Evolutionary conservation across 2,329 filamentous ascomycete genomes (phyloP).

Genomic region (Ascochyta rabiei): DNA sequence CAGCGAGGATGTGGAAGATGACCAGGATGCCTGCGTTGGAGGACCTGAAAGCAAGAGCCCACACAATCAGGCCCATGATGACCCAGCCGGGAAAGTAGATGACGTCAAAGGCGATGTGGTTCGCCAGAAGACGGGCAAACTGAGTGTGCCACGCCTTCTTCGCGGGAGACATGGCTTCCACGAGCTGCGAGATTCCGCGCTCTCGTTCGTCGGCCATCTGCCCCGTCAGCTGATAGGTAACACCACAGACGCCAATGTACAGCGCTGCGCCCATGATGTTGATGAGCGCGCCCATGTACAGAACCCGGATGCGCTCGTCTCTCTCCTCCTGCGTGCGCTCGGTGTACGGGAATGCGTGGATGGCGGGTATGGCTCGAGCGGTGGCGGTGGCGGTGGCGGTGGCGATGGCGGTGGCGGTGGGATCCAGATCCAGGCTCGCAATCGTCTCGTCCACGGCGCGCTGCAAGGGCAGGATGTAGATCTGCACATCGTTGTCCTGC

Average conservation of each 20-base stretch:
- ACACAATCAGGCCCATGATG: conserved; percentile 72
- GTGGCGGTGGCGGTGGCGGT: too few species aligned
- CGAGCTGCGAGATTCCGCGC: conserved; percentile 82
- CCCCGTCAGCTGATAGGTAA: conserved; percentile 86
- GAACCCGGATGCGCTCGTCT: conserved; percentile 66
- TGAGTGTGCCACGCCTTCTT: conserved; percentile 76
- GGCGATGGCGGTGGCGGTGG: too few species aligned
- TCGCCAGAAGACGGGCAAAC: conserved; percentile 75
- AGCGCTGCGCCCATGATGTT: conserved; percentile 80
- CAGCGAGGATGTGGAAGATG: conserved; percentile 74
- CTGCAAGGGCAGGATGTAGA: conserved; percentile 81
- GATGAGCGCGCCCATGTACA: conserved; percentile 76
- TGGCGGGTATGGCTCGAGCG: conserved; percentile 38
- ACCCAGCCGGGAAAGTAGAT: conserved; percentile 86
- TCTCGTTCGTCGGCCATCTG: conserved; percentile 86
- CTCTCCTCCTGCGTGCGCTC: conserved; percentile 71
- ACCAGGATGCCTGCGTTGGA: conserved; percentile 54
- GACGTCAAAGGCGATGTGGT: conserved; percentile 79
- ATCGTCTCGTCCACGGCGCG: conserved; percentile 79
- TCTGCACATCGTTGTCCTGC: conserved; percentile 74
- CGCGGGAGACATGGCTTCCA: conserved; percentile 91
- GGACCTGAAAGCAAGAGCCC: conserved; percentile 60
- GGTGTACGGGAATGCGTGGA: conserved; percentile 77
- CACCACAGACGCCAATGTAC: conserved; percentile 77
- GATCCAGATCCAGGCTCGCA: conserved; percentile 59